phyloP scores from a whole-genome alignment of 345 rosid species.

The Acer saccharum region DNA sequence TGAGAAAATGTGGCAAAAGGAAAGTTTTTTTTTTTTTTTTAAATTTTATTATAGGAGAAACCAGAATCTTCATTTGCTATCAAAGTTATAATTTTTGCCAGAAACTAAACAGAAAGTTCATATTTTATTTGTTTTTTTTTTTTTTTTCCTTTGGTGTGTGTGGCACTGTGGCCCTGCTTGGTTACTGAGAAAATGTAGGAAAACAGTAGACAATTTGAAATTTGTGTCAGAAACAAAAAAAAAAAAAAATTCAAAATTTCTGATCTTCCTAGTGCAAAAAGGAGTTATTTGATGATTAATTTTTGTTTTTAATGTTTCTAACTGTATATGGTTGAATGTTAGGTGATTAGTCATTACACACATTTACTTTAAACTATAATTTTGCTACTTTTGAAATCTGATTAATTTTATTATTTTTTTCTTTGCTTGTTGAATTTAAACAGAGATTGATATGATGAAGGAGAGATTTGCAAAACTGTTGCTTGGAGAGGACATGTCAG shows the following conservation, averaged over 20 bases:
- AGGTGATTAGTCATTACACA: neutral
- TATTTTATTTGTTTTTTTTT: neutral
- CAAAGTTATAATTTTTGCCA: neutral
- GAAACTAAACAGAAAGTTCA: neutral
- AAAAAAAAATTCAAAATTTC: neutral
- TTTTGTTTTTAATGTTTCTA: neutral
- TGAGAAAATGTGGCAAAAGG: constrained; percentile 15
- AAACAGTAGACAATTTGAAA: neutral
- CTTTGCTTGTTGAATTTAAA: constrained; percentile 5
- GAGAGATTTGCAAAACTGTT: constrained; percentile 91
- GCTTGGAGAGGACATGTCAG: constrained; percentile 99
- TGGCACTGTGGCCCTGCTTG: neutral
- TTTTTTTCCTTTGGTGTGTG: neutral
- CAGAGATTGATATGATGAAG: constrained; percentile 90
- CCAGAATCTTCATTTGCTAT: neutral
- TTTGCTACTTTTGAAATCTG: neutral
- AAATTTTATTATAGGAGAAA: neutral
- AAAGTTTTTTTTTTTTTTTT: constrained; percentile 1
- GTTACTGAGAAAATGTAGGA: constrained; percentile 2
- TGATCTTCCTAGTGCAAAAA: neutral
- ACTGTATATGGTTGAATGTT: constrained; percentile 6
- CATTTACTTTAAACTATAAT: neutral
- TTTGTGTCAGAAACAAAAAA: neutral
- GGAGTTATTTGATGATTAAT: neutral
- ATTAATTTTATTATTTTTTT: neutral